A percentile compares a stretch with the other conserved stretches of the same genome.
phyloP scores from a whole-genome alignment of 164 flowering plant species.

The Nymphaea colorata region DNA sequence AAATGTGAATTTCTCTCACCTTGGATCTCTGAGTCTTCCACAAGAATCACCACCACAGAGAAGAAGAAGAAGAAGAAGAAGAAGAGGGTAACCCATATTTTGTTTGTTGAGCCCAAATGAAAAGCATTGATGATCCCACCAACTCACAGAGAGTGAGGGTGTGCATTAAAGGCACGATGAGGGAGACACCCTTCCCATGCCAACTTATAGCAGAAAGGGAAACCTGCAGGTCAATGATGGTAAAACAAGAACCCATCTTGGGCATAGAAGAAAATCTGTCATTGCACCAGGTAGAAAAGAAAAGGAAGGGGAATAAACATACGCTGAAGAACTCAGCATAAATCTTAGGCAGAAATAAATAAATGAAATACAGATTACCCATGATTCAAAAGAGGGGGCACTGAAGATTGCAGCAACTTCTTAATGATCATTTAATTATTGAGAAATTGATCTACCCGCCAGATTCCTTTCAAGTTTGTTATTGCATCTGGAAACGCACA shows the following conservation, averaged over 20 bases:
- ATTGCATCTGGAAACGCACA: too few relatives aligned
- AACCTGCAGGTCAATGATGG: slow-evolving; percentile 13
- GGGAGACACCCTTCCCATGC: not conserved
- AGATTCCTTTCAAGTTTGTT: too few relatives aligned
- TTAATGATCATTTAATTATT: not conserved
- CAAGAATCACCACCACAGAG: not conserved
- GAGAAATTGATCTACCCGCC: not conserved
- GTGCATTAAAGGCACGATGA: not conserved
- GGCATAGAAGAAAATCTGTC: not conserved
- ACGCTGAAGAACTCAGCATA: not conserved
- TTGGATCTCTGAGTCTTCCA: not conserved
- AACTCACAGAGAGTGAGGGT: not conserved
- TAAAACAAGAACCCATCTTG: not conserved
- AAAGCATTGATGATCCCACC: not conserved
- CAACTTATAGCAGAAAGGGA: not conserved
- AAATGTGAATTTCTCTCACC: not conserved
- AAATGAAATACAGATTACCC: not conserved
- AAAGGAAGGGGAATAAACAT: too few relatives aligned
- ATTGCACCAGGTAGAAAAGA: too few relatives aligned
- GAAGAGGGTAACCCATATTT: not conserved
- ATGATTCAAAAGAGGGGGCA: not conserved
- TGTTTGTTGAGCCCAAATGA: not conserved
- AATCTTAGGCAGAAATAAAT: not conserved
- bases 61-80: not conserved
- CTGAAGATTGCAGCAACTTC: not conserved